Conservation (phyloP, 345 rosid genomes). For the Euclidium syriacum region DNA sequence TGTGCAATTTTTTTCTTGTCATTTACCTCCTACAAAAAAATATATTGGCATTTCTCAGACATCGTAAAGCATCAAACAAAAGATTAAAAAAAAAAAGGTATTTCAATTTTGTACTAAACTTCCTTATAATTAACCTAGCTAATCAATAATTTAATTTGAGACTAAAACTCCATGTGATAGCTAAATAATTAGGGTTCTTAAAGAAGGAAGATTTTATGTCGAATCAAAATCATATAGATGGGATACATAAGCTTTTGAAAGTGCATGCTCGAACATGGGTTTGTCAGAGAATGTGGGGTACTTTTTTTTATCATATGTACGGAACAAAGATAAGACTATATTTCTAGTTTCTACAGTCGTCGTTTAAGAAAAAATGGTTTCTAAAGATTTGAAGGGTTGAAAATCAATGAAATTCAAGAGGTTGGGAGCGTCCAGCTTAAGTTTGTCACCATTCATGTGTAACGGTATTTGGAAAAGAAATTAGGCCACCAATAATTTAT, state of each 20-base stretch:
- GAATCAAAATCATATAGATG: not conserved
- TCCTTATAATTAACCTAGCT: not conserved
- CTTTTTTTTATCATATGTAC: conserved; percentile 34
- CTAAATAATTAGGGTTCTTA: not conserved
- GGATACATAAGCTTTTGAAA: conserved; percentile 18
- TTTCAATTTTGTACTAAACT: not conserved
- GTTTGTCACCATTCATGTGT: not conserved
- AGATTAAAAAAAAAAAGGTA: not conserved
- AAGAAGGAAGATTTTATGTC: conserved; percentile 10
- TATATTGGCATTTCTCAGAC: not conserved
- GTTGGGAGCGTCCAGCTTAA: not conserved
- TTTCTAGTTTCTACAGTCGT: conserved; percentile 16
- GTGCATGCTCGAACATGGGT: conserved; percentile 34
- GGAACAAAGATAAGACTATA: conserved; percentile 26
- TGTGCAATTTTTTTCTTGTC: conserved; percentile 8
- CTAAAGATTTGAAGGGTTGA: not conserved
- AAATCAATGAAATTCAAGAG: not conserved
- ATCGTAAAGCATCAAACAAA: not conserved
- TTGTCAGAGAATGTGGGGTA: conserved; percentile 65
- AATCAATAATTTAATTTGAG: not conserved
- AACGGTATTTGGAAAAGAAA: not conserved
- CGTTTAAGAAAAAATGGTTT: not conserved
- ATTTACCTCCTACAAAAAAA: not conserved
- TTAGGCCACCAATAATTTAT: not conserved
- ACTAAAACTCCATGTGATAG: not conserved